Conservation (phyloP, 2,329 filamentous ascomycete species). For the Colletotrichum tamarilloi region DNA sequence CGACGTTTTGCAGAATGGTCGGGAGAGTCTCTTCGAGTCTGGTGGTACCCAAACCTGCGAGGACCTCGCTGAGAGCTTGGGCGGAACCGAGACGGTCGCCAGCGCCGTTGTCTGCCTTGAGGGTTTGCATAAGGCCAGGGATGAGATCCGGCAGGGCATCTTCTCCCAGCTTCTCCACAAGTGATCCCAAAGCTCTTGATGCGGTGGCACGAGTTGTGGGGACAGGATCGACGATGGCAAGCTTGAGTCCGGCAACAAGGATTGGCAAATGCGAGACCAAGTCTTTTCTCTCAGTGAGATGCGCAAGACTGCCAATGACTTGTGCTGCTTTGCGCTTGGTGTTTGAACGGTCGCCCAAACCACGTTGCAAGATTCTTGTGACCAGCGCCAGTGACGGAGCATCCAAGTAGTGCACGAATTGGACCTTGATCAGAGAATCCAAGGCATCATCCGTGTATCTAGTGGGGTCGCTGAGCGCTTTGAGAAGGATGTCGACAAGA, state of each 20-base stretch:
- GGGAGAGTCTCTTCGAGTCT: conserved; percentile 95
- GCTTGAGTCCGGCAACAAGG: conserved; percentile 87
- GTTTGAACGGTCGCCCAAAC: conserved; percentile 87
- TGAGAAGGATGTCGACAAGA: conserved; percentile 89
- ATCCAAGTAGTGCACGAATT: conserved; percentile 98
- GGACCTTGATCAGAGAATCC: conserved; percentile 96
- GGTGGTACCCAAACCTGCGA: conserved; percentile 91
- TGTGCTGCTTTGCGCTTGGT: conserved; percentile 97
- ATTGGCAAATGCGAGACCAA: conserved; percentile 91
- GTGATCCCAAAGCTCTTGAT: conserved; percentile 92
- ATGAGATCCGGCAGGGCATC: conserved; percentile 97
- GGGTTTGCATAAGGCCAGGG: conserved; percentile 94
- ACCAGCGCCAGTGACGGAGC: conserved; percentile 94
- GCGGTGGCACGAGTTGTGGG: conserved; percentile 96
- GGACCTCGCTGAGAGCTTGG: conserved; percentile 94
- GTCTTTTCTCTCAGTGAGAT: conserved; percentile 96
- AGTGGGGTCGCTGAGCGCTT: conserved; percentile 96
- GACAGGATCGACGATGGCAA: conserved; percentile 93
- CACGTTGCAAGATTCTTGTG: conserved; percentile 94
- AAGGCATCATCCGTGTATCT: conserved; percentile 96
- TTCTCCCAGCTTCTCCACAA: conserved; percentile 98
- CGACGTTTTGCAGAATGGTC: conserved; percentile 95
- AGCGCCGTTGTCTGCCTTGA: conserved; percentile 96
- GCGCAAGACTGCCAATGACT: conserved; percentile 96
- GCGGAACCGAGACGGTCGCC: conserved; percentile 96